Evolutionary conservation across 2,329 filamentous ascomycete genomes (phyloP).

Genomic region (Hypoxylon sp.): DNA sequence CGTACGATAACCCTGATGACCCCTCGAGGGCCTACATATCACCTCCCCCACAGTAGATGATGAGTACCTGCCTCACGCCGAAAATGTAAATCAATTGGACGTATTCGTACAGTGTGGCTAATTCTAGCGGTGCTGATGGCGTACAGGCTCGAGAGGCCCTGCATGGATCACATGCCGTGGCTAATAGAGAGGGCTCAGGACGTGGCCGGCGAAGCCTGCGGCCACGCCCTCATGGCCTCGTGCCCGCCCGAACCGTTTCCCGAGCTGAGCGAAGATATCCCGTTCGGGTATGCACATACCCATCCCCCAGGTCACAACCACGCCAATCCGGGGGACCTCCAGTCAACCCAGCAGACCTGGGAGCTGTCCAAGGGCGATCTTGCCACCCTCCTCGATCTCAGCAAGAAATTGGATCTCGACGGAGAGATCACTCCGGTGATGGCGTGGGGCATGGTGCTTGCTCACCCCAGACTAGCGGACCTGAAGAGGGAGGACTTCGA

Average conservation of each 20-base stretch:
- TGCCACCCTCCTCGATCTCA: slow-evolving; percentile 85
- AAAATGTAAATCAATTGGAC: slow-evolving; percentile 39
- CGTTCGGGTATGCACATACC: slow-evolving; percentile 65
- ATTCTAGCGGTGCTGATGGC: slow-evolving; percentile 58
- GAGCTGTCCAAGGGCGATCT: slow-evolving; percentile 83
- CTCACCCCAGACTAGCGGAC: slow-evolving; percentile 77
- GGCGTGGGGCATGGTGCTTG: slow-evolving; percentile 88
- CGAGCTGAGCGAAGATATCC: slow-evolving; percentile 65
- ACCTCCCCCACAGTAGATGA: slow-evolving; percentile 70
- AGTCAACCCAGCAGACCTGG: slow-evolving; percentile 76
- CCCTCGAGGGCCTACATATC: slow-evolving; percentile 76
- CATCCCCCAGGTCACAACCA: slow-evolving; percentile 58
- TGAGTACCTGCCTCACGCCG: neutral
- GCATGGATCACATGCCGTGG: slow-evolving; percentile 91
- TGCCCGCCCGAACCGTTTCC: slow-evolving; percentile 80
- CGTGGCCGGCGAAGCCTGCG: slow-evolving; percentile 78
- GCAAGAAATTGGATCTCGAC: slow-evolving; percentile 84
- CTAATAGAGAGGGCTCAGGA: slow-evolving; percentile 74
- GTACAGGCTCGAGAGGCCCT: slow-evolving; percentile 88
- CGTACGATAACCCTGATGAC: slow-evolving; percentile 75
- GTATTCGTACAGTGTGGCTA: slow-evolving; percentile 57
- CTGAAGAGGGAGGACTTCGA: slow-evolving; percentile 78
- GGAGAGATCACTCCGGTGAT: slow-evolving; percentile 96
- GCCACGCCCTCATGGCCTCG: slow-evolving; percentile 93
- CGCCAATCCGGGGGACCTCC: slow-evolving; percentile 55